Evolutionary conservation across 225 moss, liverwort and hornwort species (phyloP), one percentile per base, ranked within the genome.

Genomic region (Marchantia paleacea): DNA sequence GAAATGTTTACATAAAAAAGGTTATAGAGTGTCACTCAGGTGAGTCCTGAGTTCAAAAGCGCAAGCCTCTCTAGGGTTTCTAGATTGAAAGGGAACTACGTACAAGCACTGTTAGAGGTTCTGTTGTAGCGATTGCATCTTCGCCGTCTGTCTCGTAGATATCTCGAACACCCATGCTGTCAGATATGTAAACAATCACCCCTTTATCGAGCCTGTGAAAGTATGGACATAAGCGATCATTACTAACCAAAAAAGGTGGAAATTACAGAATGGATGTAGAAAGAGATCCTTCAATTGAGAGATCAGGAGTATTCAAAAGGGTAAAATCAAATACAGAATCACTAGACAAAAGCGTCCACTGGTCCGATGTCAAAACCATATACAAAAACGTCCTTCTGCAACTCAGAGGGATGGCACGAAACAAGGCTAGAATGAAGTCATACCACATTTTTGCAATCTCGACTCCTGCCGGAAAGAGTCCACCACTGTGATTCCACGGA

Each of bases 401-500:
- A 29, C 66, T 66, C 66, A 29, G 28, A 29, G 13, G 61, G 52
- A 51, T 18, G 11, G 22, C 52, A 66, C 12, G 6, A 66, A 28
- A 58, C 57, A 65, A 52, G n/a, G 60, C 31, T 0, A 47, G 16
- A 80, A 55, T 75, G 12, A 68, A 50, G 39, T 52, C 84, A 29
- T 85, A 95, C 99, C 99, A 99, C 99, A 99, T 92, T 85, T 94
- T 99, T 49, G 99, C 99, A 73, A 99, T 99, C 83, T 99, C 95
- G 77, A 99, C 69, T 75, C 99, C 99, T 73, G 94, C 96, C 79
- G 99, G 99, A 87, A 99, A 99, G 2, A 99, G 91, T 48, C 99
- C 99, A 80, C 99, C 99, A 78, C 99, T 99, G 92, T 82, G 79
- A 79, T 16, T 39, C 49, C 72, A 74, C 9, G 22, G 20, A 58